Evolutionary conservation across 1,284 basidiomycete species (phyloP).

Genomic region (Apiotrichum siamense): DNA sequence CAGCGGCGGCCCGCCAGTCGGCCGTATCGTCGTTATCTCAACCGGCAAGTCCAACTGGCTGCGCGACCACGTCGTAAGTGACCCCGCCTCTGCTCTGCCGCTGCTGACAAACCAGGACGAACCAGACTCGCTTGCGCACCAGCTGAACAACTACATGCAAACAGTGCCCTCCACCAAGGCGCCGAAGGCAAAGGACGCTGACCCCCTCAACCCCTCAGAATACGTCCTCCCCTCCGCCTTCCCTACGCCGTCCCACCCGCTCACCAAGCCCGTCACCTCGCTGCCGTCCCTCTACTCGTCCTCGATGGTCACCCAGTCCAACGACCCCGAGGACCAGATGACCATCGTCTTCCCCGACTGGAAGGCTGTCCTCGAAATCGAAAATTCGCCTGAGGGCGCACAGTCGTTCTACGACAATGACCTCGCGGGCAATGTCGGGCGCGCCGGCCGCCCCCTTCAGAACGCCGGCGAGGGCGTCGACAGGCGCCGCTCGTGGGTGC

Average conservation of each 20-base stretch:
- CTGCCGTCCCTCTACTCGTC: constrained; percentile 62
- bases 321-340: constrained; percentile 58
- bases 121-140: constrained; percentile 60
- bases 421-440: constrained; percentile 55
- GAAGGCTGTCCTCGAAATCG: constrained; percentile 67
- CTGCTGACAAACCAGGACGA: constrained; percentile 46
- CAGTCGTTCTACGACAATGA: constrained; percentile 60
- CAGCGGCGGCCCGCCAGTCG: constrained; percentile 69
- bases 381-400: constrained; percentile 60
- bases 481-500: constrained; percentile 55
- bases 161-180: constrained; percentile 17
- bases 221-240: constrained; percentile 35
- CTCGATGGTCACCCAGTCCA: constrained; percentile 70
- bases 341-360: constrained; percentile 87
- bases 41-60: constrained; percentile 84
- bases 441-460: constrained; percentile 21
- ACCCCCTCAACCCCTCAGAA: constrained; percentile 11
- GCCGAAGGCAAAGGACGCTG: constrained; percentile 15
- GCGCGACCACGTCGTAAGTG: constrained; percentile 57
- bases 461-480: constrained; percentile 23
- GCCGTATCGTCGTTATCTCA: constrained; percentile 75
- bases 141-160: constrained; percentile 47
- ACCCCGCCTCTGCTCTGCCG: too few relatives aligned
- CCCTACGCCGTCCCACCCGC: constrained; percentile 24
- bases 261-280: constrained; percentile 22